Percentiles rank a stretch among this genome's conserved stretches.
phyloP scores from a whole-genome alignment of 2,329 filamentous ascomycete species.

The Pseudophaeomoniella oleicola region DNA sequence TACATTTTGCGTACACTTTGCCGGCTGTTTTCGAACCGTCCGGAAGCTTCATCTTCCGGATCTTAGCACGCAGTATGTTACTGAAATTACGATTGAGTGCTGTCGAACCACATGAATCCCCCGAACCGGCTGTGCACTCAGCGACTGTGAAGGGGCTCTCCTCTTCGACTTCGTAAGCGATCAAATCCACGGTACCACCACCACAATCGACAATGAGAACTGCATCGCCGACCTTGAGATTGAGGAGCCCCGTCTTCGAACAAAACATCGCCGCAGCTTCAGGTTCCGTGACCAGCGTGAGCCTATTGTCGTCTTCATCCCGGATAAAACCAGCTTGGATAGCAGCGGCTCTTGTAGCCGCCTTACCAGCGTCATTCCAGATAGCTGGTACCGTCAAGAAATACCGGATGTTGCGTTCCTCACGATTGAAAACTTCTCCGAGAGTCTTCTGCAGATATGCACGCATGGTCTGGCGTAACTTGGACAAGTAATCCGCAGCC shows the following conservation, averaged over 20 bases:
- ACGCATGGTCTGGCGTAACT: conserved; percentile 92
- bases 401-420: conserved; percentile 95
- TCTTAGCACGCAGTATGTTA: conserved; percentile 94
- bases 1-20: conserved; percentile 96
- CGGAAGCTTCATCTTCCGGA: conserved; percentile 96
- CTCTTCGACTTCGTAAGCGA: conserved; percentile 96
- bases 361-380: conserved; percentile 98
- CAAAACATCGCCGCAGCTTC: conserved; percentile 97
- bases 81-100: conserved; percentile 96
- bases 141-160: conserved; percentile 94
- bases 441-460: conserved; percentile 90
- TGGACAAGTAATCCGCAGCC: conserved; percentile 97
- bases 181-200: conserved; percentile 96
- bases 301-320: conserved; percentile 91
- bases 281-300: conserved; percentile 89
- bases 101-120: conserved; percentile 96
- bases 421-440: conserved; percentile 92
- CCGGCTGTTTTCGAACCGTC: conserved; percentile 96
- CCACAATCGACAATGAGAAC: conserved; percentile 96
- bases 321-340: conserved; percentile 94
- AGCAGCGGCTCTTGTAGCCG: conserved; percentile 84
- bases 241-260: conserved; percentile 87
- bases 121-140: conserved; percentile 92
- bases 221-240: conserved; percentile 97
- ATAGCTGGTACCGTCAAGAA: conserved; percentile 98